phyloP scores from a whole-genome alignment of 495 filamentous ascomycete species.

The Tuber calosporum region DNA sequence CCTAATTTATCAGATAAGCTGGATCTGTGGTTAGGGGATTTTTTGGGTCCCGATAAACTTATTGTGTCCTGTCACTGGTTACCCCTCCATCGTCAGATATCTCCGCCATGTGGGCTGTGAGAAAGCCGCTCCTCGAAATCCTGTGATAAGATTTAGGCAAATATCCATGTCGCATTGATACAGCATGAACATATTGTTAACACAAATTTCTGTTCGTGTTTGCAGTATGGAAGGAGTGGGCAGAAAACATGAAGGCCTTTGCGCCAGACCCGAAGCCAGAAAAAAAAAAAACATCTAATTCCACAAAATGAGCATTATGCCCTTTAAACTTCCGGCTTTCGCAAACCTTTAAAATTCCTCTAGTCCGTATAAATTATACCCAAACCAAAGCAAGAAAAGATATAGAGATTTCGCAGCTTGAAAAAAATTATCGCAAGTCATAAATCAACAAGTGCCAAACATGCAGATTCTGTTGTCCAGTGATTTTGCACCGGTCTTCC shows the following conservation, averaged over 20 bases:
- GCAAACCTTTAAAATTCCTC: neutral
- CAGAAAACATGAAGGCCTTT: neutral
- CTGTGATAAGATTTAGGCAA: constrained; percentile 2
- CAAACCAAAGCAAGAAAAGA: neutral
- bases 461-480: neutral
- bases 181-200: neutral
- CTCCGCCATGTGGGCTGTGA: neutral
- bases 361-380: neutral
- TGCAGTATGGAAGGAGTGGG: neutral
- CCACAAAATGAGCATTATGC: neutral
- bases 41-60: neutral
- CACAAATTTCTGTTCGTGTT: neutral
- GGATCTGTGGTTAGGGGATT: neutral
- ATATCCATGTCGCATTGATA: neutral
- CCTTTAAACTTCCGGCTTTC: neutral
- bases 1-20: constrained; percentile 2
- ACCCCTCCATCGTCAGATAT: neutral
- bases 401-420: neutral
- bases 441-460: neutral
- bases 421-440: neutral
- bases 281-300: neutral
- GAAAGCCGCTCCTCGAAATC: neutral
- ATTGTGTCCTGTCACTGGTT: neutral
- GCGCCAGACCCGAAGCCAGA: neutral
- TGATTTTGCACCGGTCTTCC: neutral